Evolutionary conservation across 108 stramenopile genomes (phyloP).

Genomic region (Chaetoceros muelleri): DNA sequence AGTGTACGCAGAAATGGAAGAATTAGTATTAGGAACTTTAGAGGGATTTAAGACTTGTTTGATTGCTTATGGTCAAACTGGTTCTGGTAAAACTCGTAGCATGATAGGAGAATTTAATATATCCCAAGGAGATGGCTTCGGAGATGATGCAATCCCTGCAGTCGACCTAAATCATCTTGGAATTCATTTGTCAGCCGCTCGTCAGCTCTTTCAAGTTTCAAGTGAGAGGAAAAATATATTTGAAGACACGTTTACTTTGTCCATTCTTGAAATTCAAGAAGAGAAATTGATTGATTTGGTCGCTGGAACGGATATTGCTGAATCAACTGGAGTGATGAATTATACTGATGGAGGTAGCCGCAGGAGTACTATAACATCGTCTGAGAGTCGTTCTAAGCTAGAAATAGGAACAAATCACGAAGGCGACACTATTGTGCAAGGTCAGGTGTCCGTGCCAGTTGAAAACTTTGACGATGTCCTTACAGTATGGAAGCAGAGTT

Average conservation of each 20-base stretch:
- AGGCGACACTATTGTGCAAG: constrained; percentile 74
- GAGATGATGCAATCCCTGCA: constrained; percentile 2
- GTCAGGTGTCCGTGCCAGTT: constrained; percentile 46
- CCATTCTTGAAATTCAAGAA: constrained; percentile 66
- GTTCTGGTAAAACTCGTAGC: constrained; percentile 90
- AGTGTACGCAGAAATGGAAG: constrained; percentile 85
- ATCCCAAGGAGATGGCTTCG: constrained; percentile 3
- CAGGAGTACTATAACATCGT: constrained; percentile 2
- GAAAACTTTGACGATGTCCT: constrained; percentile 47
- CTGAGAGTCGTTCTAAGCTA: constrained; percentile 24
- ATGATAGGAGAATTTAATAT: constrained; percentile 56
- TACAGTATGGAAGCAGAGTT: constrained; percentile 43
- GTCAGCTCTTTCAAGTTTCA: constrained; percentile 59
- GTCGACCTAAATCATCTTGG: constrained; percentile 39
- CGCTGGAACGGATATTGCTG: constrained; percentile 53
- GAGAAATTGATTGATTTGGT: constrained; percentile 63
- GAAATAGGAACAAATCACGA: constrained; percentile 79
- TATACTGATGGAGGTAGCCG: constrained; percentile 21
- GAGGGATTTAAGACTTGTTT: constrained; percentile 95
- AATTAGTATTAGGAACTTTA: constrained; percentile 76
- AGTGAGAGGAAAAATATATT: constrained; percentile 52
- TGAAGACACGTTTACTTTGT: constrained; percentile 56
- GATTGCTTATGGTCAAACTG: constrained; percentile 90
- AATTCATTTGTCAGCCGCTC: constrained; percentile 45
- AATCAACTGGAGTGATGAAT: constrained; percentile 35